phyloP scores from a whole-genome alignment of 495 filamentous ascomycete genomes.

The Annulohypoxylon stygium region DNA sequence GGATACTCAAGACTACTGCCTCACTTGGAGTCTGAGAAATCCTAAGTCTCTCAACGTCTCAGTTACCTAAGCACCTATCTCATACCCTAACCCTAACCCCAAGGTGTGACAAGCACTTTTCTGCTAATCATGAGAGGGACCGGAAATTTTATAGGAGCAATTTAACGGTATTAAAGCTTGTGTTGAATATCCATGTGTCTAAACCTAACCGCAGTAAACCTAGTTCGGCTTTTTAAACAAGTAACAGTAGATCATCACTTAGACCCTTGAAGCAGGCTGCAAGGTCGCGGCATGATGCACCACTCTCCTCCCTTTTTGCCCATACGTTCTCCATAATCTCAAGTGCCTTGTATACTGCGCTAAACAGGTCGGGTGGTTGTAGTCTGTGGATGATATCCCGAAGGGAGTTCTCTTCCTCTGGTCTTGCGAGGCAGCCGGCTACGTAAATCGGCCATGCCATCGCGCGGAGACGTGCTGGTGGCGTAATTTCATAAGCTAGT shows the following conservation, averaged over 20 bases:
- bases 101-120: not conserved
- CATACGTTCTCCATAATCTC: constrained; percentile 66
- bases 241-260: constrained; percentile 53
- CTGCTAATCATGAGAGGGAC: constrained; percentile 7
- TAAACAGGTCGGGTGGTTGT: not conserved
- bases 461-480: not conserved
- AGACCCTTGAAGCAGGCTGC: constrained; percentile 56
- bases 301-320: constrained; percentile 52
- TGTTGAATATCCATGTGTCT: not conserved
- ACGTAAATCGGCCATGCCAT: not conserved
- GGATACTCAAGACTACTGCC: no score
- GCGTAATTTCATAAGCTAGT: not conserved
- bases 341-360: constrained; percentile 62
- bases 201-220: not conserved
- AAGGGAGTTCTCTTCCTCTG: not conserved
- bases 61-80: not conserved
- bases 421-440: not conserved
- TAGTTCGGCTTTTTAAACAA: constrained; percentile 50
- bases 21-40: no score
- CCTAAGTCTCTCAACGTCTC: no score
- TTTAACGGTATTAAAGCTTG: not conserved
- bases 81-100: constrained; percentile 1
- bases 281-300: constrained; percentile 55
- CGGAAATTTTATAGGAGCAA: constrained; percentile 24
- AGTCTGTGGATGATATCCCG: not conserved